phyloP scores from a whole-genome alignment of 1,284 basidiomycete species.

The Cystobasidium pallidum region DNA sequence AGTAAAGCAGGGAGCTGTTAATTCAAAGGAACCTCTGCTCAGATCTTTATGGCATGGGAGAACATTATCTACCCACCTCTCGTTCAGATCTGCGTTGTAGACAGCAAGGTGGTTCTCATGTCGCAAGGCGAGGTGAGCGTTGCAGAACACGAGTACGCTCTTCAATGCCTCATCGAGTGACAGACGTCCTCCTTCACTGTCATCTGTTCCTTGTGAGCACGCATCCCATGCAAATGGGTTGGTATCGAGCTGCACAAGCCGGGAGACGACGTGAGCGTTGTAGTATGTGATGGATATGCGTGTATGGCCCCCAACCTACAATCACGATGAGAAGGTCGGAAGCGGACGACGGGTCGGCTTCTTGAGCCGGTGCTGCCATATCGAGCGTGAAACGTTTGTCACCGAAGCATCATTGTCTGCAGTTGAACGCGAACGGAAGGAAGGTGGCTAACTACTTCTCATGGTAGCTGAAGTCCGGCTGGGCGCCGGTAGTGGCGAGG shows the following conservation, averaged over 20 bases:
- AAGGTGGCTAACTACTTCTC: no score
- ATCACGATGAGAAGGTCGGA: constrained; percentile 48
- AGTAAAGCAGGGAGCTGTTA: constrained; percentile 71
- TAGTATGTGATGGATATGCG: background rate
- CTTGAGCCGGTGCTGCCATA: constrained; percentile 13
- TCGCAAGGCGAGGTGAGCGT: constrained; percentile 84
- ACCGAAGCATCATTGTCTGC: constrained; percentile 20
- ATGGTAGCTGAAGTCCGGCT: no score
- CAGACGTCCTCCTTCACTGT: constrained; percentile 32
- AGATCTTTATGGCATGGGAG: background rate
- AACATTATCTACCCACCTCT: constrained; percentile 61
- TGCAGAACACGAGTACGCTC: constrained; percentile 79
- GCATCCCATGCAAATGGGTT: constrained; percentile 53
- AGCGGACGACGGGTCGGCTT: constrained; percentile 20
- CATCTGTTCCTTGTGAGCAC: constrained; percentile 13
- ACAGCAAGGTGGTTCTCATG: constrained; percentile 92
- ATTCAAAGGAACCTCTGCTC: background rate
- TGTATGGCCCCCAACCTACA: constrained; percentile 22
- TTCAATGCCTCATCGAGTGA: constrained; percentile 54
- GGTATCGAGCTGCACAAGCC: constrained; percentile 51
- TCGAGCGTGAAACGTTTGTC: background rate
- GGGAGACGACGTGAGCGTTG: constrained; percentile 2
- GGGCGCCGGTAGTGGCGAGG: no score
- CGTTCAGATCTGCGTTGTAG: constrained; percentile 81
- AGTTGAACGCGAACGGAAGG: no score